Base-by-base conservation (phyloP, 306 rosid species). In the Urtica urens region DNA sequence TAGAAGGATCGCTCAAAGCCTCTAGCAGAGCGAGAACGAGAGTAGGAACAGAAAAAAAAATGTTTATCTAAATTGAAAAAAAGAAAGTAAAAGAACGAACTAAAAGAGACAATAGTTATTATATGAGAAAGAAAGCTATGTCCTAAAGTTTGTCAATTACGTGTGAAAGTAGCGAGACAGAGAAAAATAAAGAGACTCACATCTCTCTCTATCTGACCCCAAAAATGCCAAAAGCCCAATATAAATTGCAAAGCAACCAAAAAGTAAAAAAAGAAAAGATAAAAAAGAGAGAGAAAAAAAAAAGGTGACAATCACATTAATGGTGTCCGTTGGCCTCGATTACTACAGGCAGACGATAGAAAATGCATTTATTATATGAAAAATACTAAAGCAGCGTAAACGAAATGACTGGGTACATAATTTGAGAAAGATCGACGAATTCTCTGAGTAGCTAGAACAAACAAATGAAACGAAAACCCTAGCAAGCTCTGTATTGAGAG, bases 151-250 rank as follows among this genome's bases (percentile, higher is more conserved):
- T 15, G 6, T 27, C 10, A 29, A 21, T 7, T 23, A 10, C n/a
- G 57, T 12, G 50, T 46, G 20, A 42, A 18, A 44, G 6, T 16
- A 47, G 16, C 40, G 34, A 53, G 25, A 55, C 5, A 24, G 26
- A 43, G 46, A 21, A 14, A 53, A 14, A 52, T 31, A 16, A 10
- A 24, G 34, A 2, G 14, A 3, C 45, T 2, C 19, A n/a, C n/a
- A n/a, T n/a, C n/a, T 27, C 55, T 15, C 49, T 42, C 18, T 42
- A 11, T 14, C 6, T 26, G 30, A 53, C 45, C 66, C n/a, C 53
- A 58, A 53, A 35, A 66, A 58, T 43, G 46, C 56, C 66, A 65
- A 56, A 56, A 61, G 2, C 9, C 39, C 10, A 57, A 45, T 44
- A 33, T 22, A 17, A 46, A 46, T 33, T 57, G 33, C 37, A 4